Evolutionary conservation across 1,284 basidiomycete genomes (phyloP).

Genomic region (Apiotrichum sp.): DNA sequence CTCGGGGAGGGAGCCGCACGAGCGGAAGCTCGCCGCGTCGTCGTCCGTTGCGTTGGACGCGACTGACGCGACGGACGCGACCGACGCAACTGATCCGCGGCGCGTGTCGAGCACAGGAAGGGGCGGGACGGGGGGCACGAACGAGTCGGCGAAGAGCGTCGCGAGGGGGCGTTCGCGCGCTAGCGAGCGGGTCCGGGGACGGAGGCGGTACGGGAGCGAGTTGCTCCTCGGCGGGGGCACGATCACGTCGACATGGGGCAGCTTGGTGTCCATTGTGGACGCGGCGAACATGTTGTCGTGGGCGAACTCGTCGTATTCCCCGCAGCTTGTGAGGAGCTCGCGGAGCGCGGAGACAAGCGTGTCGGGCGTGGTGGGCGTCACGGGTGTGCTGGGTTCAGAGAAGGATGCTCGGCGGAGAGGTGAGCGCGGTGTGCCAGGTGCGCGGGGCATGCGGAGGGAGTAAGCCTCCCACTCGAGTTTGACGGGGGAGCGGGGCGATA

Average conservation of each 20-base stretch:
- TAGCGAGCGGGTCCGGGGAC: background rate
- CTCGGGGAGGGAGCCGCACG: background rate
- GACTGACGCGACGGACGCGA: background rate
- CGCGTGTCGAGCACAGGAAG: background rate
- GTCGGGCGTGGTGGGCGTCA: slow-evolving; percentile 11
- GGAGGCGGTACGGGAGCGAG: background rate
- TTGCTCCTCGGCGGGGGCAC: background rate
- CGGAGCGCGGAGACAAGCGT: slow-evolving; percentile 13
- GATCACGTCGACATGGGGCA: background rate
- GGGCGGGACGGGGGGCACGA: background rate
- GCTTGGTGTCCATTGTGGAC: background rate
- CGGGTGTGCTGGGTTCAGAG: slow-evolving; percentile 6
- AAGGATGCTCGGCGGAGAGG: slow-evolving; percentile 2
- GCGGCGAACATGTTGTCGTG: slow-evolving; percentile 6
- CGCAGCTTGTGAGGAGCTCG: slow-evolving; percentile 16
- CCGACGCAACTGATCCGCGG: no score
- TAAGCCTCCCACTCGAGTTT: slow-evolving; percentile 12
- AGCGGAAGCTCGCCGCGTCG: background rate
- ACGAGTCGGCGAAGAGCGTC: background rate
- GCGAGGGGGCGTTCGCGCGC: background rate
- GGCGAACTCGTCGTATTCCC: slow-evolving; percentile 11
- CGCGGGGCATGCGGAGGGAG: no score
- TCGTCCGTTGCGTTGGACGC: background rate
- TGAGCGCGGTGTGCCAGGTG: no score
- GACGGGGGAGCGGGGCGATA: slow-evolving; percentile 13